Percentiles rank a stretch among this genome's conserved stretches.
These are phyloP conservation scores for Eimeria praecox DNA, from an alignment of 169 alveolate species.

Conservation along the genomic window DNA sequence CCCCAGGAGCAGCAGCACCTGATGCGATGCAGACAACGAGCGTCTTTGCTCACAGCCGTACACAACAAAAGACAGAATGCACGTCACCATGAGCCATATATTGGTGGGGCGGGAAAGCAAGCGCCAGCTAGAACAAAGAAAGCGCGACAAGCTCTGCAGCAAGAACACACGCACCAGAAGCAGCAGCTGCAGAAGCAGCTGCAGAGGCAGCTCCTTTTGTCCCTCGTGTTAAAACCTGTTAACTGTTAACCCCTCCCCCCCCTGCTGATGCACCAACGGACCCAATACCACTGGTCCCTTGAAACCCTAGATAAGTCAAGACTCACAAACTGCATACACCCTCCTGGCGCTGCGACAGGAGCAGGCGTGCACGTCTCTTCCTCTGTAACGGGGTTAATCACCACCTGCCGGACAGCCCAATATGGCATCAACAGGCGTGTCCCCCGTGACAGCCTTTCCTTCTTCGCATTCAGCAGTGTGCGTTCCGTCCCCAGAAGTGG, in stretches of 20 bases:
- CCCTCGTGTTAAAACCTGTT: no score
- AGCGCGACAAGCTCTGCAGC: constrained; percentile 34
- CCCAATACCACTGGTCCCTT: neutral
- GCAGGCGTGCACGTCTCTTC: constrained; percentile 49
- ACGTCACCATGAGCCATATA: constrained; percentile 38
- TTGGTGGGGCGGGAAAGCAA: constrained; percentile 39
- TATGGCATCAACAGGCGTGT: constrained; percentile 39
- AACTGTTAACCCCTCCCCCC: neutral
- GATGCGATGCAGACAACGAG: neutral
- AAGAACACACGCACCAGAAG: neutral
- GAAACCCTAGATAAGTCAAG: neutral
- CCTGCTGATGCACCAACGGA: neutral
- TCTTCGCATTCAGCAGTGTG: constrained; percentile 33
- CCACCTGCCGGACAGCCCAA: constrained; percentile 43
- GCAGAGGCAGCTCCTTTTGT: no score
- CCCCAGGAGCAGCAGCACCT: constrained; percentile 56
- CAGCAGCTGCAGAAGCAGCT: neutral
- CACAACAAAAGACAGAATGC: constrained; percentile 23
- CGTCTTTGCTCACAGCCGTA: neutral
- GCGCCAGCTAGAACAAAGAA: constrained; percentile 27
- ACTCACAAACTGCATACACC: constrained; percentile 42
- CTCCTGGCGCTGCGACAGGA: constrained; percentile 18
- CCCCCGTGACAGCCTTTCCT: constrained; percentile 49
- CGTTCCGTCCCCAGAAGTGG: constrained; percentile 48
- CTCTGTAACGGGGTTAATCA: constrained; percentile 38